Evolutionary conservation across 1,284 basidiomycete species (phyloP).

Genomic region (Inonotus hispidus): DNA sequence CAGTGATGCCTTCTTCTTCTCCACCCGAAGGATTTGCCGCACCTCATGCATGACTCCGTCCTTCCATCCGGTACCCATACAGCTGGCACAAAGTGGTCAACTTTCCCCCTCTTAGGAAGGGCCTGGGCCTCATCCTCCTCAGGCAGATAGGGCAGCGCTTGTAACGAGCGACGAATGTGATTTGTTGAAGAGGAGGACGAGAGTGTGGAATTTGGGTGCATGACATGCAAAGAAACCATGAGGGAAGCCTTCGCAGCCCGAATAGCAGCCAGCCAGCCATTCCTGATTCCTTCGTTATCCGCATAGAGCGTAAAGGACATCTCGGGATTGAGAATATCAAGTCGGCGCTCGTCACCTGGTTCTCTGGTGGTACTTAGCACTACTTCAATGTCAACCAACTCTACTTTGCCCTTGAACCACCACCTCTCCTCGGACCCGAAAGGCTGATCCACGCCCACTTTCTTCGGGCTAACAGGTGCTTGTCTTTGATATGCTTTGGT

Average conservation of each 20-base stretch:
- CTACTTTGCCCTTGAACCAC: slow-evolving; percentile 62
- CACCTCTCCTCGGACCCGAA: slow-evolving; percentile 51
- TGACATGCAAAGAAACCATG: slow-evolving; percentile 59
- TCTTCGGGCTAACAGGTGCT: slow-evolving; percentile 28
- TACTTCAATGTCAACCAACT: slow-evolving; percentile 74
- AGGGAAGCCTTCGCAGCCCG: slow-evolving; percentile 69
- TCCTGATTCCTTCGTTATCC: slow-evolving; percentile 49
- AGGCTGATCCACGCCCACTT: slow-evolving; percentile 34
- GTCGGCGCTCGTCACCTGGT: slow-evolving; percentile 43
- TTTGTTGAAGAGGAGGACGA: slow-evolving; percentile 70
- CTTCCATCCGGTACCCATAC: slow-evolving; percentile 89
- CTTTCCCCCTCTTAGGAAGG: slow-evolving; percentile 43
- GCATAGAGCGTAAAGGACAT: slow-evolving; percentile 75
- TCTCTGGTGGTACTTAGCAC: slow-evolving; percentile 51
- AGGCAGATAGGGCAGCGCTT: slow-evolving; percentile 65
- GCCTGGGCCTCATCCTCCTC: slow-evolving; percentile 36
- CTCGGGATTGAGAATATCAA: slow-evolving; percentile 73
- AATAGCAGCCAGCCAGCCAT: slow-evolving; percentile 67
- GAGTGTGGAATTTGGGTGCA: slow-evolving; percentile 71
- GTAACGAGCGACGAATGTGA: slow-evolving; percentile 64
- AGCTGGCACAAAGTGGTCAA: slow-evolving; percentile 87
- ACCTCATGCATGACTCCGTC: slow-evolving; percentile 79
- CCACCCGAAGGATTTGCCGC: slow-evolving; percentile 73
- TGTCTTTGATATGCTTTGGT: slow-evolving; percentile 22
- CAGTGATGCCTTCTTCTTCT: slow-evolving; percentile 86